Conservation (phyloP, 1,284 basidiomycete genomes). For the Singerocomus rubriflavus region DNA sequence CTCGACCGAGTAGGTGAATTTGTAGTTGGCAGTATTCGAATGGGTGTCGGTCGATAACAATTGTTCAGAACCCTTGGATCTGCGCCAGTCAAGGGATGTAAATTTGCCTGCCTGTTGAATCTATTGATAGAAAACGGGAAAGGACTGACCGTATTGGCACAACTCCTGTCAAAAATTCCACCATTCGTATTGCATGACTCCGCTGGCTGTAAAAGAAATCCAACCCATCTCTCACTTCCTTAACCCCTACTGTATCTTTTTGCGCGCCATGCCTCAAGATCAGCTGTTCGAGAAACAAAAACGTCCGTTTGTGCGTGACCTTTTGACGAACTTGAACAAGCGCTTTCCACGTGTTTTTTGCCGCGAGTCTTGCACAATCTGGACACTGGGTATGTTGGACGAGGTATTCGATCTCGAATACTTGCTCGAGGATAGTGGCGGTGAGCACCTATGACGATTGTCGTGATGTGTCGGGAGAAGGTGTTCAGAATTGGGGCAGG, state of each 20-base stretch:
- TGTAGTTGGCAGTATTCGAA: constrained; percentile 91
- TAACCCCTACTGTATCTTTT: constrained; percentile 92
- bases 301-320: constrained; percentile 96
- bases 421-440: constrained; percentile 94
- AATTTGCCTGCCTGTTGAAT: neutral
- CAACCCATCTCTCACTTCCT: constrained; percentile 91
- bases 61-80: constrained; percentile 91
- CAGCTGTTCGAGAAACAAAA: constrained; percentile 96
- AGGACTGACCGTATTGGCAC: constrained; percentile 81
- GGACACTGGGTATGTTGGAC: constrained; percentile 97
- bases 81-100: constrained; percentile 28
- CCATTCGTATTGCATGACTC: constrained; percentile 94
- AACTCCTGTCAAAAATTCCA: constrained; percentile 89
- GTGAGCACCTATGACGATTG: constrained; percentile 69
- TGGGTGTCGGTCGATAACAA: constrained; percentile 93
- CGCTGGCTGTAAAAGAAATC: constrained; percentile 96
- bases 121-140: neutral
- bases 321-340: constrained; percentile 98
- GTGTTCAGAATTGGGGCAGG: neutral
- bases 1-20: constrained; percentile 97
- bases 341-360: constrained; percentile 99
- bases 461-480: neutral
- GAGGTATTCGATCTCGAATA: constrained; percentile 95
- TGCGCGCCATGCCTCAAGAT: constrained; percentile 97
- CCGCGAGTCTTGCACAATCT: constrained; percentile 89